Base-by-base conservation (phyloP, 768 basidiomycete species). In the Leccinellum rugosiceps region DNA sequence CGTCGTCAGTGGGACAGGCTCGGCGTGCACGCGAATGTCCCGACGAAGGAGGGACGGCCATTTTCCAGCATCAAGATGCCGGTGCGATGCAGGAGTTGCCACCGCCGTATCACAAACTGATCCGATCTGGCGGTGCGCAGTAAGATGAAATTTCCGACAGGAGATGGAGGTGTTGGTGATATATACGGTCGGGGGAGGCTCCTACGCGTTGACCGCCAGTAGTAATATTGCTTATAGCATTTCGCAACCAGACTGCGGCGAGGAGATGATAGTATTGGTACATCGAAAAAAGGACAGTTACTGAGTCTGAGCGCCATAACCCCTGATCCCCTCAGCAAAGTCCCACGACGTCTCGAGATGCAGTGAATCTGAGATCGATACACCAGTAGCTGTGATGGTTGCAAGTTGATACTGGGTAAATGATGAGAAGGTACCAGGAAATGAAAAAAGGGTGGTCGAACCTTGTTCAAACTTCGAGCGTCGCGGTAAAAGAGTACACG, bases 401-500 rank as follows among this genome's bases (percentile, higher is more conserved):
- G 94, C 95, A 56, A 98, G 83, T 94, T 98, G 96, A 76, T 87
- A 98, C 96, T 98, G 70, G 1, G 56, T 32, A 28, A n/a, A 49
- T 26, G 55, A 23, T 49, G 6, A 50, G 43, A 48, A 38, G 15
- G n/a, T 2, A 14, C 6, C 52, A 21, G 32, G 34, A 52, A 52
- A 19, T 23, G n/a, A 21, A 6, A 31, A 31, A 56, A 44, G 17
- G 59, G 28, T 31, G 25, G 45, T 68, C 79, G 31, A 61, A 92
- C 95, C 84, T 98, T 97, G 81, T 98, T 90, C 72, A 95, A 77
- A 77, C 91, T 93, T 63, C 96, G 81, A 6, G 96, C 96, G 65
- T 99, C 97, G 45, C 97, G 85, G 76, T 99, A 99, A 76, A 88
- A 98, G 49, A 99, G 81, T 15, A 98, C 94, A 63, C 86, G 85